Conservation (phyloP, 2,329 filamentous ascomycete genomes). For the Alternaria gaisen region DNA sequence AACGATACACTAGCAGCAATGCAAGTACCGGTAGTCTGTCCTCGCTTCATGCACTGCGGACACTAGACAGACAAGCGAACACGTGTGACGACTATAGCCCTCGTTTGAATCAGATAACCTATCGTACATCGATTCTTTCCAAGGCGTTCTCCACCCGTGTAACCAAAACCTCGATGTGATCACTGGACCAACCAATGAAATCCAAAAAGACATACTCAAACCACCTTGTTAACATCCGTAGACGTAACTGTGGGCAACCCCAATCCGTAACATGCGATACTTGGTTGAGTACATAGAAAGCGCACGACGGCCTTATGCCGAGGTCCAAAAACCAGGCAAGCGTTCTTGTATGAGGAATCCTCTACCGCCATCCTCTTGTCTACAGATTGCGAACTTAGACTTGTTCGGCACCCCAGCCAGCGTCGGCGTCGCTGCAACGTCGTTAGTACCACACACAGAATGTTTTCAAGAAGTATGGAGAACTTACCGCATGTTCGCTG, state of each 20-base stretch:
- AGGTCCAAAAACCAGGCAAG: conserved; percentile 14
- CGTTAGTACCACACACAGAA: conserved; percentile 16
- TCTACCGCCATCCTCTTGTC: conserved; percentile 38
- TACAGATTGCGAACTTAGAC: conserved; percentile 49
- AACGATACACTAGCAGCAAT: not conserved
- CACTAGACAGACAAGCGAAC: conserved; percentile 33
- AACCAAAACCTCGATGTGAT: conserved; percentile 10
- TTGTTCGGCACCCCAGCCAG: conserved; percentile 63
- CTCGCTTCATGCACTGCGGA: conserved; percentile 30
- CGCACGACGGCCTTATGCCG: conserved; percentile 5
- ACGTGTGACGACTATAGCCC: conserved; percentile 19
- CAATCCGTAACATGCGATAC: conserved; percentile 16
- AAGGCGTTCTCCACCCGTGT: conserved; percentile 1
- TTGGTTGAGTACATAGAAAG: conserved; percentile 26
- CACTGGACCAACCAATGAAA: conserved; percentile 1
- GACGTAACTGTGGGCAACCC: conserved; percentile 4
- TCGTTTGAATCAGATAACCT: conserved; percentile 9
- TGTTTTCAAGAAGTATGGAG: not conserved
- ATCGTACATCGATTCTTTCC: conserved; percentile 21
- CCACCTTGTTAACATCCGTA: not conserved
- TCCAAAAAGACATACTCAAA: conserved; percentile 2
- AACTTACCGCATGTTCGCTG: conserved; percentile 61
- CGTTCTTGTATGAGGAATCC: conserved; percentile 27
- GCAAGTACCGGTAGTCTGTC: conserved; percentile 18
- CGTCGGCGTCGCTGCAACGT: conserved; percentile 57